Evolutionary conservation across 2,329 filamentous ascomycete species (phyloP).

Genomic region (Phaeosphaeriaceae sp.): DNA sequence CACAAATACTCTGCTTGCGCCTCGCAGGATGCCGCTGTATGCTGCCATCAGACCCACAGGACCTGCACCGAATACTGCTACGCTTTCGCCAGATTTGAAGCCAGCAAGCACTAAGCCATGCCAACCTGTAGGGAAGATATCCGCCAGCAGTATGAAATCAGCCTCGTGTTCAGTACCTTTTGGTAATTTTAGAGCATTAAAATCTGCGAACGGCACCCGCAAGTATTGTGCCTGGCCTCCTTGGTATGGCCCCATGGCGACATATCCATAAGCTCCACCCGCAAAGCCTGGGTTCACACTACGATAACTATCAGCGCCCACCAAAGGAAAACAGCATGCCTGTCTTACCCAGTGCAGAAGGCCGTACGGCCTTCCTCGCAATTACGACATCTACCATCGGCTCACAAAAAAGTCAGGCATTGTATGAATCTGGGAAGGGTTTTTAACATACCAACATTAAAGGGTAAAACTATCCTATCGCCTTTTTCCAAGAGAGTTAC

Average conservation of each 20-base stretch:
- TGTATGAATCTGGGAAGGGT: background rate
- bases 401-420: slow-evolving; percentile 6
- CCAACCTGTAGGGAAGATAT: slow-evolving; percentile 62
- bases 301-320: slow-evolving; percentile 5
- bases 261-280: slow-evolving; percentile 66
- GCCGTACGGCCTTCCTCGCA: slow-evolving; percentile 70
- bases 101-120: slow-evolving; percentile 64
- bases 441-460: slow-evolving; percentile 58
- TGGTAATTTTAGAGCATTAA: slow-evolving; percentile 68
- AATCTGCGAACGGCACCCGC: slow-evolving; percentile 70
- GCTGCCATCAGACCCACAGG: slow-evolving; percentile 72
- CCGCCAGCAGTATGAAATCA: slow-evolving; percentile 62
- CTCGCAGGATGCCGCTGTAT: slow-evolving; percentile 66
- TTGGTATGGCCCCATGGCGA: slow-evolving; percentile 64
- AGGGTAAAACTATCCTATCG: slow-evolving; percentile 69
- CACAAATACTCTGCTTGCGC: slow-evolving; percentile 66
- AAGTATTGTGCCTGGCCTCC: slow-evolving; percentile 69
- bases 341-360: slow-evolving; percentile 63
- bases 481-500: slow-evolving; percentile 68
- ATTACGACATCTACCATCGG: slow-evolving; percentile 61
- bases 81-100: slow-evolving; percentile 66
- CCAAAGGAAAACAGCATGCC: too few relatives aligned
- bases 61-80: slow-evolving; percentile 67
- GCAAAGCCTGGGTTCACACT: slow-evolving; percentile 65
- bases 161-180: slow-evolving; percentile 66